A percentile compares a stretch with the other conserved stretches of the same genome.
These are phyloP conservation scores for Penicillium sp. DNA, from an alignment of 2,329 filamentous ascomycete species.

Conservation along the genomic window DNA sequence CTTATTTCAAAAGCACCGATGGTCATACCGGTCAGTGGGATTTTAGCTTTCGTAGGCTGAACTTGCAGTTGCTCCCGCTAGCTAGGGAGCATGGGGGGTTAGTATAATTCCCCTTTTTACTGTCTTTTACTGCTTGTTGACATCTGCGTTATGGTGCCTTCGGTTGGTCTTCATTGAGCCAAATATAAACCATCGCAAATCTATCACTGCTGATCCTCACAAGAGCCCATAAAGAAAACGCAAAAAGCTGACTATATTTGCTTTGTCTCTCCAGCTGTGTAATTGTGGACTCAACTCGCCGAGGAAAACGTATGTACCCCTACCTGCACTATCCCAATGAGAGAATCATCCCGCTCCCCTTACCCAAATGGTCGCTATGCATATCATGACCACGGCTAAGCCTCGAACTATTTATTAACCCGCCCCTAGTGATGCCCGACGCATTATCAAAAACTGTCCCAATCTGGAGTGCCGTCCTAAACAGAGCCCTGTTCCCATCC, in stretches of 20 bases:
- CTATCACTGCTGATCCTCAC: not conserved
- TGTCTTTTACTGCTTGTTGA: not conserved
- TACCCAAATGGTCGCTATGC: not conserved
- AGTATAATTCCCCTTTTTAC: conserved; percentile 26
- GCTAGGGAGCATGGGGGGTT: conserved; percentile 66
- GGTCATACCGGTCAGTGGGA: conserved; percentile 88
- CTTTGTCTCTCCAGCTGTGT: conserved; percentile 49
- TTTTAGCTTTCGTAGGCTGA: conserved; percentile 80
- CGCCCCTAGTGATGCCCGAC: conserved; percentile 72
- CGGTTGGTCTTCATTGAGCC: not conserved
- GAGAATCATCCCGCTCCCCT: not conserved
- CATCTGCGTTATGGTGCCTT: not conserved
- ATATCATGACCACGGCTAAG: not conserved
- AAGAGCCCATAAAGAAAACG: not conserved
- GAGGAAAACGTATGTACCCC: conserved; percentile 69
- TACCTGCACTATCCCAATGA: not conserved
- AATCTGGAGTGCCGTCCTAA: conserved; percentile 88
- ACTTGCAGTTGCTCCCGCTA: conserved; percentile 73
- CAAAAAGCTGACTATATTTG: conserved; percentile 9
- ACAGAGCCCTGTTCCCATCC: conserved; percentile 70
- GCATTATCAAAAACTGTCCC: conserved; percentile 90
- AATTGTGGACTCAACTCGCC: conserved; percentile 86
- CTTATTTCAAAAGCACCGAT: conserved; percentile 98
- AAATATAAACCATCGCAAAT: not conserved
- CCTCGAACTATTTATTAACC: not conserved